Base-by-base conservation (phyloP, 495 filamentous ascomycete genomes). In the Neurospora africana region DNA sequence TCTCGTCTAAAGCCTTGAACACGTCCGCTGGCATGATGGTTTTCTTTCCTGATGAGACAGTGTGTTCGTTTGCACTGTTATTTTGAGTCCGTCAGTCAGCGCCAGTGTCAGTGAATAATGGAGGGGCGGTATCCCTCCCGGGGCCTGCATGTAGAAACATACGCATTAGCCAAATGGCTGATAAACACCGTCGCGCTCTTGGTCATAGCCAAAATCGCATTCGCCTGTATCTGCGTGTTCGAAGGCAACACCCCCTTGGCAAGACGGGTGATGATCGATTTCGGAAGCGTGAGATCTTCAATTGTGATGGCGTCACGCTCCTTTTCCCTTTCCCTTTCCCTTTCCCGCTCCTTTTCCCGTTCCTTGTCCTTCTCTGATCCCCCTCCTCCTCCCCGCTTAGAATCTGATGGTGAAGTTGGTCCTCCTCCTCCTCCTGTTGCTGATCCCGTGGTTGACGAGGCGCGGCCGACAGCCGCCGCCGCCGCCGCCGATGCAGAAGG, bases 211-310 rank as follows among this genome's bases (percentile, higher is more conserved):
- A 95, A 78, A 43, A 97, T 87, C 5, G 95, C 95, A 81, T 98
- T 95, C 74, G 94, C 97, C 76, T 97, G 93, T 69, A 99, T 92
- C 74, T 93, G 91, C 2, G 95, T 97, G 78, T 98, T 97, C 7
- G 94, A 88, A 0, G 95, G 95, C n/a, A 99, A 87, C n/a, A 97
- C 93, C 71, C 93, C 91, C 85, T 98, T 98, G 3, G 95, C 95
- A 7, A 99, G 88, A 30, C 95, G 89, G 67, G 92, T 91, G 47
- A 97, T 93, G 79, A 98, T 92, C n/a, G 93, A 94, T 79, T 93
- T 95, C 2, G 95, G 95, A 23, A 99, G 90, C 44, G 87, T 91
- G 71, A 97, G 90, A 79, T 99, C 95, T 94, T 85, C 83, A 5
- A 86, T 84, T 0, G 83, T 81, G 19, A 84, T 72, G 3, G 74